Conservation (phyloP, 2,329 filamentous ascomycete genomes). For the Talaromyces piceae region DNA sequence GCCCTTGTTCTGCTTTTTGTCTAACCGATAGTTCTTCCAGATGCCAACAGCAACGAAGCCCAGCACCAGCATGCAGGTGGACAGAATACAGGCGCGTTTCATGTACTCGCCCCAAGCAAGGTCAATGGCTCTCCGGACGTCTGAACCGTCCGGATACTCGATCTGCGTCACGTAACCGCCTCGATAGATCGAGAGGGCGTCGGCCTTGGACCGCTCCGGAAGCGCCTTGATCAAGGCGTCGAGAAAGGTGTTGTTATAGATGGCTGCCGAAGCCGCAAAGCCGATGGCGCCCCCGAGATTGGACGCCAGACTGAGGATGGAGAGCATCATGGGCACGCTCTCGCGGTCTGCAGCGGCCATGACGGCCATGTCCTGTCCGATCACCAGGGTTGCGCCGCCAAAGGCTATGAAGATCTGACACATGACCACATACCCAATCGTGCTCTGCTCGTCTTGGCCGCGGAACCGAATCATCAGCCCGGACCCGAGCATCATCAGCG, state of each 20-base stretch:
- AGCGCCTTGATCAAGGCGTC: slow-evolving; percentile 38
- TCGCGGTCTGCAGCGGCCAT: slow-evolving; percentile 49
- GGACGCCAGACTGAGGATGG: slow-evolving; percentile 26
- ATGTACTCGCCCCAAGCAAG: slow-evolving; percentile 32
- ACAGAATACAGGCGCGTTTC: slow-evolving; percentile 26
- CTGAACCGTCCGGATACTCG: slow-evolving; percentile 20
- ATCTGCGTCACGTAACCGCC: slow-evolving; percentile 22
- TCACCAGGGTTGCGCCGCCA: slow-evolving; percentile 46
- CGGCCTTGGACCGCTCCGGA: slow-evolving; percentile 25
- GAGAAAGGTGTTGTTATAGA: slow-evolving; percentile 54
- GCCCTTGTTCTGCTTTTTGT: slow-evolving; percentile 34
- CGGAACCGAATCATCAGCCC: slow-evolving; percentile 52
- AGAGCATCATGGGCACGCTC: slow-evolving; percentile 42
- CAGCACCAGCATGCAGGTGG: slow-evolving; percentile 25
- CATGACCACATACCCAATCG: slow-evolving; percentile 46
- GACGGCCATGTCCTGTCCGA: slow-evolving; percentile 51
- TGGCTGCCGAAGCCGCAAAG: slow-evolving; percentile 25
- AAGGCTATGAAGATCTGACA: slow-evolving; percentile 50
- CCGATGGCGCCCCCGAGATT: slow-evolving; percentile 30
- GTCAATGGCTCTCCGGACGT: slow-evolving; percentile 25
- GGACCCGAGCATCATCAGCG: slow-evolving; percentile 44
- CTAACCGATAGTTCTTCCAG: slow-evolving; percentile 34
- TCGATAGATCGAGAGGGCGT: slow-evolving; percentile 16
- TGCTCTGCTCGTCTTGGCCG: slow-evolving; percentile 31
- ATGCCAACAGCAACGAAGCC: slow-evolving; percentile 26